Percentiles rank a stretch among this genome's conserved stretches.
Evolutionary conservation across 805 yeast species (phyloP).

Genomic region (Ascoidea tarda): DNA sequence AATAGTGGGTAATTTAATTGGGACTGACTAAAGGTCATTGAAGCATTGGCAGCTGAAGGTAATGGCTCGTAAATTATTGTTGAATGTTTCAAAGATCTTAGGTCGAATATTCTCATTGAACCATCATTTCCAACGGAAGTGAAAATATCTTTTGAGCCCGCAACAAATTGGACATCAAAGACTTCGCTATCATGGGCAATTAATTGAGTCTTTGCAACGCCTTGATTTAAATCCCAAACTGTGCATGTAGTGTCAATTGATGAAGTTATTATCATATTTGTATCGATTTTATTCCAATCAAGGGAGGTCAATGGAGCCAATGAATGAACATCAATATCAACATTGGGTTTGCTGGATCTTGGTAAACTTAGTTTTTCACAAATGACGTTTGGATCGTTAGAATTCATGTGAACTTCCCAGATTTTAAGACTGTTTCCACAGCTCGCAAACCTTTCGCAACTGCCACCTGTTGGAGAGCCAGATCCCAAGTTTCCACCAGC

Average conservation of each 20-base stretch:
- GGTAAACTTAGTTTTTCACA: slow-evolving; percentile 27
- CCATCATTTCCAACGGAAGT: slow-evolving; percentile 96
- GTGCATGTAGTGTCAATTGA: slow-evolving; percentile 96
- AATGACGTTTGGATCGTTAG: slow-evolving; percentile 16
- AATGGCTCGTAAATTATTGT: slow-evolving; percentile 86
- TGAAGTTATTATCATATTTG: slow-evolving; percentile 62
- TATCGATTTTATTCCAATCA: slow-evolving; percentile 77
- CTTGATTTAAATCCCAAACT: slow-evolving; percentile 72
- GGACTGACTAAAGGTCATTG: slow-evolving; percentile 2
- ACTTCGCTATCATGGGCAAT: slow-evolving; percentile 97
- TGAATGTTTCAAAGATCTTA: slow-evolving; percentile 80
- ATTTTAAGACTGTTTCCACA: slow-evolving; percentile 19
- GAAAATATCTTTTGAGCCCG: slow-evolving; percentile 62
- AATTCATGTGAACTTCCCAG: slow-evolving; percentile 11
- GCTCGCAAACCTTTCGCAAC: slow-evolving; percentile 19
- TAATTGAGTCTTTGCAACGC: slow-evolving; percentile 74
- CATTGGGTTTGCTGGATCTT: slow-evolving; percentile 24
- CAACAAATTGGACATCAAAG: slow-evolving; percentile 76
- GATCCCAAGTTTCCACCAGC: slow-evolving; percentile 25
- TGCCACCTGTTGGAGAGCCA: slow-evolving; percentile 21
- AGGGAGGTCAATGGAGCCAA: slow-evolving; percentile 87
- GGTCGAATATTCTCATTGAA: slow-evolving; percentile 81
- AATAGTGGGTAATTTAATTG: slow-evolving; percentile 43
- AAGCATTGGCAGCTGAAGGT: slow-evolving; percentile 3
- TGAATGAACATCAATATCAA: slow-evolving; percentile 29